phyloP scores from a whole-genome alignment of 371 early-diverging fungal genomes.

The Mucor plumbeus region DNA sequence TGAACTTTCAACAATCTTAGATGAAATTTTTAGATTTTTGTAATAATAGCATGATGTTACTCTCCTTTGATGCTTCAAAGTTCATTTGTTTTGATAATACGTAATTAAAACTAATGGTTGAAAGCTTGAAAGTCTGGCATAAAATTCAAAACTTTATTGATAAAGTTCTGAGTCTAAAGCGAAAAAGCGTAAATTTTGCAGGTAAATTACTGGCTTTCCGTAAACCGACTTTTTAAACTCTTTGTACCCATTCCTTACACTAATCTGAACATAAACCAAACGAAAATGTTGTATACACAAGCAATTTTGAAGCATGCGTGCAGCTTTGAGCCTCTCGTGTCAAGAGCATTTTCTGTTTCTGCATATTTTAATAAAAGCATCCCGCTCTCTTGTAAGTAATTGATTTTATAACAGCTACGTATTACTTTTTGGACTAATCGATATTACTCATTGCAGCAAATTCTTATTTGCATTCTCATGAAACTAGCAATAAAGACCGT shows the following conservation, averaged over 20 bases:
- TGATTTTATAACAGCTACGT: neutral
- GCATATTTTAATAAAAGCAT: constrained; percentile 6
- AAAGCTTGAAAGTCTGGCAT: no score
- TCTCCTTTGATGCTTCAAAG: no score
- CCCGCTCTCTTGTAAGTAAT: constrained; percentile 5
- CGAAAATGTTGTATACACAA: neutral
- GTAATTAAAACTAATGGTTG: no score
- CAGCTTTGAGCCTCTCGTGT: neutral
- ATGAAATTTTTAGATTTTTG: no score
- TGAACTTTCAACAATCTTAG: no score
- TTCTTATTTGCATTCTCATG: constrained; percentile 20
- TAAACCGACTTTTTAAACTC: neutral
- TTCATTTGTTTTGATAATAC: no score
- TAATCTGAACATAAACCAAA: neutral
- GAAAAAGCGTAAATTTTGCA: no score
- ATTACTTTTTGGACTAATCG: neutral
- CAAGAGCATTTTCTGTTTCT: constrained; percentile 8
- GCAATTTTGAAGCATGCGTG: neutral
- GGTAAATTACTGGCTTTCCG: no score
- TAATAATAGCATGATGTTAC: no score
- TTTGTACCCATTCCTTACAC: neutral
- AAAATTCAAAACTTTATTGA: no score
- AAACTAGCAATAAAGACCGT: neutral
- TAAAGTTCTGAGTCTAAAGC: no score
- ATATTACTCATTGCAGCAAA: constrained; percentile 3